Evolutionary conservation across 2,329 filamentous ascomycete genomes (phyloP).

Genomic region (Aaosphaeria arxii): DNA sequence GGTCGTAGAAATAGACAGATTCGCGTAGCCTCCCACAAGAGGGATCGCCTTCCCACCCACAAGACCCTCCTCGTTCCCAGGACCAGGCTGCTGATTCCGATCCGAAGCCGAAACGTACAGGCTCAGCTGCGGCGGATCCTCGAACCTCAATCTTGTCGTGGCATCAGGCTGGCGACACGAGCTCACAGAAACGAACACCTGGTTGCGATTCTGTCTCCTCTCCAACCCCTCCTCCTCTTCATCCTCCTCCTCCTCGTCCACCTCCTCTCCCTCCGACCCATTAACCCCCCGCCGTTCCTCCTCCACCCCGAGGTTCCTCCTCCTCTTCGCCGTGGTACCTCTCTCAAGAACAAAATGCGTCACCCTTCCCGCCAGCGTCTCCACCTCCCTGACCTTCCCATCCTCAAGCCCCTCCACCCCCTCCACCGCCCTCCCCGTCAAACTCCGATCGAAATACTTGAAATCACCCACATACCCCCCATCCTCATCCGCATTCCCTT

Average conservation of each 20-base stretch:
- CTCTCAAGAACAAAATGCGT: constrained; percentile 64
- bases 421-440: constrained; percentile 59
- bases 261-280: constrained; percentile 6
- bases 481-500: constrained; percentile 36
- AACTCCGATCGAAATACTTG: constrained; percentile 57
- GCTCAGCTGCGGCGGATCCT: constrained; percentile 62
- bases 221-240: constrained; percentile 4
- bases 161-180: constrained; percentile 74
- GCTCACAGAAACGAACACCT: constrained; percentile 79
- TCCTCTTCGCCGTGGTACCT: constrained; percentile 48
- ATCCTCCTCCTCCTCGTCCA: constrained; percentile 5
- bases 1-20: constrained; percentile 59
- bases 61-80: constrained; percentile 49
- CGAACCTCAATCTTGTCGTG: constrained; percentile 41
- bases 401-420: constrained; percentile 56
- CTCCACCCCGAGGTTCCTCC: constrained; percentile 25
- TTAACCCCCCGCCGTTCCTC: constrained; percentile 14
- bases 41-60: constrained; percentile 39
- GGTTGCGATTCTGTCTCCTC: constrained; percentile 30
- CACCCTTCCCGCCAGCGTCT: constrained; percentile 61
- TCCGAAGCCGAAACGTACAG: constrained; percentile 71
- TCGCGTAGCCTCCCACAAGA: constrained; percentile 69
- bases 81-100: constrained; percentile 65
- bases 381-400: constrained; percentile 60
- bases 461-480: constrained; percentile 61